Base-by-base conservation (phyloP, 306 rosid species). In the Acacia crassicarpa region DNA sequence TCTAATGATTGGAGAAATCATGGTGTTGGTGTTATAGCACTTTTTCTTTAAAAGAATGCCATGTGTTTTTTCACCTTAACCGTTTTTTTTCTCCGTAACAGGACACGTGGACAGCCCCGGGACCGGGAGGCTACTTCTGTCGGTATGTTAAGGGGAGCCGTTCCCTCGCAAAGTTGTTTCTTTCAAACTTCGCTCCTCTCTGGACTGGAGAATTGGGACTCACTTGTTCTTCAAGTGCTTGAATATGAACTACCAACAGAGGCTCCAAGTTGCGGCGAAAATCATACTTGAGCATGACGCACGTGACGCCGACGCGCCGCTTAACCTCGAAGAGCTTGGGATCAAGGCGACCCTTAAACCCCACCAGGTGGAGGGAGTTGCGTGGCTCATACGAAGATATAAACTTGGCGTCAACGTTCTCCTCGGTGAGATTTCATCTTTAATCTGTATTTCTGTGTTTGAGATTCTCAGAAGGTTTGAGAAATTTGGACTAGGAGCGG, bases 391-490 rank as follows among this genome's bases (percentile, higher is more conserved):
- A 6, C 85, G 94, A 80, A 92, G 94, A 78, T 89, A 88, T 82
- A 72, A 80, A 67, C 94, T 91, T 77, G 99, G 99, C 74, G 99
- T 93, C 86, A 95, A 95, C 84, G 95, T 89, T 67, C 81, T 95
- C 74, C 97, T 95, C 43, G 99, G 99, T 95, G 59, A 68, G 81
- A 51, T 70, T 83, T 56, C 61, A 16, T 44, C 67, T 65, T 43
- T 65, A 59, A 22, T 30, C 45, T 68, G 74, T 13, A 5, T 46
- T 79, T 48, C 4, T 43, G 70, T 67, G 81, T 87, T 85, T 72
- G 63, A 19, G 44, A 46, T 73, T 58, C 82, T 25, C 15, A 9
- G 76, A 65, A 80, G 58, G n/a, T n/a, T 48, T 13, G 71, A 17
- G 35, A 59, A 38, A 53, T 74, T 51, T 43, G 32, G 43, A 33